A percentile compares a stretch with the other conserved stretches of the same genome.
Conservation (phyloP, 2,329 filamentous ascomycete species). For the Colletotrichum cordylinicola region DNA sequence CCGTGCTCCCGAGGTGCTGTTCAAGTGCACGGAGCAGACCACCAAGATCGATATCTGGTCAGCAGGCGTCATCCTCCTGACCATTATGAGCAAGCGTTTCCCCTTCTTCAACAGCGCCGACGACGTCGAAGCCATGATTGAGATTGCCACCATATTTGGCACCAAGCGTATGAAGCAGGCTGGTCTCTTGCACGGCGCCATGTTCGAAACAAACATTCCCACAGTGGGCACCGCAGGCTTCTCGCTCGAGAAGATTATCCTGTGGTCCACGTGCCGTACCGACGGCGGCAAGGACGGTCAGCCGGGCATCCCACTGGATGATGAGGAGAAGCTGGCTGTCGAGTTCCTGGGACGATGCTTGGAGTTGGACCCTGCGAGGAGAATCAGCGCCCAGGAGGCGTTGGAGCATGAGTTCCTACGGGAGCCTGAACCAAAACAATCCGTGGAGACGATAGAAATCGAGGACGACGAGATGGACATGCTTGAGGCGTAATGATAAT, state of each 20-base stretch:
- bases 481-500: constrained; percentile 27
- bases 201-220: constrained; percentile 92
- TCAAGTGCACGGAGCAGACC: constrained; percentile 96
- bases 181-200: constrained; percentile 84
- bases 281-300: constrained; percentile 55
- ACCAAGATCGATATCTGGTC: constrained; percentile 98
- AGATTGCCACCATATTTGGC: constrained; percentile 96
- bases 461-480: constrained; percentile 64
- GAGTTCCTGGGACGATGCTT: constrained; percentile 75
- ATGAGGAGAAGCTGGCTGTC: constrained; percentile 76
- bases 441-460: constrained; percentile 25
- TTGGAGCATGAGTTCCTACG: constrained; percentile 74
- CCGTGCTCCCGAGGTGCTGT: constrained; percentile 92
- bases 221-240: constrained; percentile 88
- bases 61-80: constrained; percentile 95
- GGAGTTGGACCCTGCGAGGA: constrained; percentile 75
- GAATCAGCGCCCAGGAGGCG: constrained; percentile 79
- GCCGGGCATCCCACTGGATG: constrained; percentile 58
- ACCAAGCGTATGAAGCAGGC: constrained; percentile 81
- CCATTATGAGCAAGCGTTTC: constrained; percentile 88
- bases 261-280: constrained; percentile 89
- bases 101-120: constrained; percentile 99
- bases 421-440: constrained; percentile 34
- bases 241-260: constrained; percentile 88
- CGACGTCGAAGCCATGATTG: constrained; percentile 96